Percentiles rank a stretch among this genome's conserved stretches.
Evolutionary conservation across 192 early-diverging fungal genomes (phyloP).

Genomic region (Funneliformis geosporum): DNA sequence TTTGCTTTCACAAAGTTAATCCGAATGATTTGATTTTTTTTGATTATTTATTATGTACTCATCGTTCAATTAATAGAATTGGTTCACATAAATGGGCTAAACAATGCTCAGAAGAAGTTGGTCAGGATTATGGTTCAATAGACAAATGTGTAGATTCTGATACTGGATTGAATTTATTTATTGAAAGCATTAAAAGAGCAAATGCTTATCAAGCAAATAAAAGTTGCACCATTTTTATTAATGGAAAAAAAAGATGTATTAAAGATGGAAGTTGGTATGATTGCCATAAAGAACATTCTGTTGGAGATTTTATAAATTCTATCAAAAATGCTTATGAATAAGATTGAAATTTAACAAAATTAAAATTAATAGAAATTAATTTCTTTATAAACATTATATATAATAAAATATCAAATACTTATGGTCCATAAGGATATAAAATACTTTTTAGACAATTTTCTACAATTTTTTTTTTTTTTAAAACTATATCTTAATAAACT

Average conservation of each 20-base stretch:
- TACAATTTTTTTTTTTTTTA: too few species aligned
- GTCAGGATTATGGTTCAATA: conserved; percentile 47
- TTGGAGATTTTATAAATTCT: conserved; percentile 37
- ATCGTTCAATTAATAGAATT: conserved; percentile 30
- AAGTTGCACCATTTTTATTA: conserved; percentile 61
- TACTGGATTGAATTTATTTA: conserved; percentile 46
- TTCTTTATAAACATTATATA: too few species aligned
- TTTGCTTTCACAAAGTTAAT: conserved; percentile 44
- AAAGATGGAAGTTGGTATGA: conserved; percentile 55
- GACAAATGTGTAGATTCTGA: conserved; percentile 40
- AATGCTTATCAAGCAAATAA: conserved; percentile 42
- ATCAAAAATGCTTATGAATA: conserved; percentile 32
- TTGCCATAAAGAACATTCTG: conserved; percentile 33
- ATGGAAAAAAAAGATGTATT: conserved; percentile 56
- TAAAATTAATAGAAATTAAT: too few species aligned
- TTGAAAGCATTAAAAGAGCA: conserved; percentile 42
- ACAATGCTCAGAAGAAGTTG: conserved; percentile 32
- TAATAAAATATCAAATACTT: too few species aligned
- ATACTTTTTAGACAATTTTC: too few species aligned
- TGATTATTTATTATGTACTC: conserved; percentile 42
- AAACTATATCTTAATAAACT: too few species aligned
- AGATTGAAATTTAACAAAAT: too few species aligned
- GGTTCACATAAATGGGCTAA: conserved; percentile 34
- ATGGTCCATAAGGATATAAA: too few species aligned
- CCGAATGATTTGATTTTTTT: conserved; percentile 36